Evolutionary conservation across 2,329 filamentous ascomycete species (phyloP).

Genomic region (Aaosphaeria pasadenensis): DNA sequence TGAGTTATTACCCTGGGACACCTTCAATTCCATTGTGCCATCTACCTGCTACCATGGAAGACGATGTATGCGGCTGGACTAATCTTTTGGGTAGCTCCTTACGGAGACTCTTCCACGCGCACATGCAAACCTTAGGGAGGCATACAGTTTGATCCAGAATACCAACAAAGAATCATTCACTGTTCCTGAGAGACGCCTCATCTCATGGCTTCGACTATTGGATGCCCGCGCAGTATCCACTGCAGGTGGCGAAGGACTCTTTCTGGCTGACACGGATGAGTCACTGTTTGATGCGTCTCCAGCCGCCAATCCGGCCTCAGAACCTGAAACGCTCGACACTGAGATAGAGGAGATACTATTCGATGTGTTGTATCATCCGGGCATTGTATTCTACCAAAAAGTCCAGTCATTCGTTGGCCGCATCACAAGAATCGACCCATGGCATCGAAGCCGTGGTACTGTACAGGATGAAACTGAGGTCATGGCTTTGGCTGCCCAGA

Average conservation of each 20-base stretch:
- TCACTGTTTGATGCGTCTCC: conserved; percentile 46
- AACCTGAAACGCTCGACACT: conserved; percentile 23
- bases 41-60: no score
- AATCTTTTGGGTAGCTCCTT: conserved; percentile 12
- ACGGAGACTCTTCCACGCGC: conserved; percentile 38
- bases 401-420: conserved; percentile 57
- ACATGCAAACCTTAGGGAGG: conserved; percentile 50
- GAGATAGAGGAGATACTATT: conserved; percentile 52
- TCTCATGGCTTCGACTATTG: conserved; percentile 56
- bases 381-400: conserved; percentile 57
- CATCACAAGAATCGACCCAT: conserved; percentile 56
- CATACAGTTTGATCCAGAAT: conserved; percentile 47
- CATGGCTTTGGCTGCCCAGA: conserved; percentile 53
- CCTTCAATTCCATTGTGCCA: no score
- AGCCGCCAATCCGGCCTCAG: conserved; percentile 27
- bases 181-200: conserved; percentile 44
- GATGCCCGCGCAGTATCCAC: conserved; percentile 54
- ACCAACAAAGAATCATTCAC: conserved; percentile 19
- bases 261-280: conserved; percentile 50
- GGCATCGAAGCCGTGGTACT: conserved; percentile 55
- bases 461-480: conserved; percentile 59
- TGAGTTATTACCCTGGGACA: conserved; percentile 19
- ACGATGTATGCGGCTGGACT: neutral
- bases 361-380: conserved; percentile 55
- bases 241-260: conserved; percentile 55